Conservation (phyloP, 148 eudicot genomes). For the Rhododendron griersonianum region DNA sequence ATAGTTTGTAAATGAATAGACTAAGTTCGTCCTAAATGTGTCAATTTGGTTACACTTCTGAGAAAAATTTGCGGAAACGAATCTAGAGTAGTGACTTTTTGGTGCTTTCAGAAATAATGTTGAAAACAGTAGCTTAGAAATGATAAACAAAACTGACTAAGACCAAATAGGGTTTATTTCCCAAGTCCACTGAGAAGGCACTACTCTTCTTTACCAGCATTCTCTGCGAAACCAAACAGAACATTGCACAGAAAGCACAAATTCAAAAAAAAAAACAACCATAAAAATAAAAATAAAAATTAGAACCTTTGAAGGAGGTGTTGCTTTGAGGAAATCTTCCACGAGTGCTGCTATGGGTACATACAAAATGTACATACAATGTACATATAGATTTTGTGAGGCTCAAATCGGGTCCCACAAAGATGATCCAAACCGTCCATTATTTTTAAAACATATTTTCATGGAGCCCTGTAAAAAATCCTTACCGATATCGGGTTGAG, state of each 20-base stretch:
- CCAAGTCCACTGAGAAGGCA: not conserved
- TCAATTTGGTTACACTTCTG: not conserved
- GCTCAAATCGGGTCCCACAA: no score
- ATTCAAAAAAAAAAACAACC: not conserved
- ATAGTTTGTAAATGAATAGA: not conserved
- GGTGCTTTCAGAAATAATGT: not conserved
- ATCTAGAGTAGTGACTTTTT: not conserved
- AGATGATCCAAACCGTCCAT: no score
- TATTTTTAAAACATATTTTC: no score
- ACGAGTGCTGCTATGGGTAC: no score
- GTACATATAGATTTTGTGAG: no score
- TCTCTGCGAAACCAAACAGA: slow-evolving; percentile 9
- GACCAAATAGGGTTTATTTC: not conserved
- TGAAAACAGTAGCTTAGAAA: not conserved
- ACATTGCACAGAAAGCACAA: slow-evolving; percentile 3
- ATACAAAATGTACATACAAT: no score
- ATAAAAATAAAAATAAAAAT: no score
- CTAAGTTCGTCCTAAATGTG: not conserved
- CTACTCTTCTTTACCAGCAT: not conserved
- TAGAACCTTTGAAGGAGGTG: slow-evolving; percentile 54
- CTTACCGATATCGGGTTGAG: no score
- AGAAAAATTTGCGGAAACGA: not conserved
- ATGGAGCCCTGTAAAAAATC: no score
- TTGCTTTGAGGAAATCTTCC: slow-evolving; percentile 59
- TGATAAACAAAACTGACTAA: not conserved